Evolutionary conservation across 2,329 filamentous ascomycete genomes (phyloP).

Genomic region (Raffaelea albimanens): DNA sequence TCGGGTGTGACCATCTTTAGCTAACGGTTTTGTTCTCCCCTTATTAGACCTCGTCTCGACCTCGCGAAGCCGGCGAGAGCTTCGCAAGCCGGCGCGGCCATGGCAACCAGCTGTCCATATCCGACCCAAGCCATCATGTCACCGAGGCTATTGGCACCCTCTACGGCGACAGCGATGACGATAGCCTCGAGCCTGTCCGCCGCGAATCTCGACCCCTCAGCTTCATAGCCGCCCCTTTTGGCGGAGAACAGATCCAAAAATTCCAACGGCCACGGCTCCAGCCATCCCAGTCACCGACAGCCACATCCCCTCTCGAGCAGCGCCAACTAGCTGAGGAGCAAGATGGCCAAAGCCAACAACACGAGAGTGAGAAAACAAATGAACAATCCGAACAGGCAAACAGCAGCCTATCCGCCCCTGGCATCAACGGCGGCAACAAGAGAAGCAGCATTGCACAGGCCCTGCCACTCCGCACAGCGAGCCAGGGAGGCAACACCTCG

Average conservation of each 20-base stretch:
- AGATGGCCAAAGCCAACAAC: too few species aligned
- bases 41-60: slow-evolving; percentile 54
- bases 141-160: slow-evolving; percentile 88
- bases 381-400: too few species aligned
- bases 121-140: slow-evolving; percentile 86
- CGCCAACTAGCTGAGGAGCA: slow-evolving; percentile 7
- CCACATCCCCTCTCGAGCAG: slow-evolving; percentile 25
- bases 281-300: slow-evolving; percentile 12
- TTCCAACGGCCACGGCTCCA: background rate
- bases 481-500: slow-evolving; percentile 18
- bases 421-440: background rate
- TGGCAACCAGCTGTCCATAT: slow-evolving; percentile 55
- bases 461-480: slow-evolving; percentile 27
- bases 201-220: slow-evolving; percentile 59
- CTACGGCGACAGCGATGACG: slow-evolving; percentile 69
- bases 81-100: slow-evolving; percentile 51
- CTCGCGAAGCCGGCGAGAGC: slow-evolving; percentile 46
- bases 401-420: background rate
- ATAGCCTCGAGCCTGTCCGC: slow-evolving; percentile 31
- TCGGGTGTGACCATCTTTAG: too few species aligned
- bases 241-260: slow-evolving; percentile 39
- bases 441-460: slow-evolving; percentile 1
- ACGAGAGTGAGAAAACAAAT: too few species aligned
- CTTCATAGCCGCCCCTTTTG: slow-evolving; percentile 55
- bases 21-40: too few species aligned